phyloP scores from a whole-genome alignment of 1,284 basidiomycete species.

The Athelia sp. region DNA sequence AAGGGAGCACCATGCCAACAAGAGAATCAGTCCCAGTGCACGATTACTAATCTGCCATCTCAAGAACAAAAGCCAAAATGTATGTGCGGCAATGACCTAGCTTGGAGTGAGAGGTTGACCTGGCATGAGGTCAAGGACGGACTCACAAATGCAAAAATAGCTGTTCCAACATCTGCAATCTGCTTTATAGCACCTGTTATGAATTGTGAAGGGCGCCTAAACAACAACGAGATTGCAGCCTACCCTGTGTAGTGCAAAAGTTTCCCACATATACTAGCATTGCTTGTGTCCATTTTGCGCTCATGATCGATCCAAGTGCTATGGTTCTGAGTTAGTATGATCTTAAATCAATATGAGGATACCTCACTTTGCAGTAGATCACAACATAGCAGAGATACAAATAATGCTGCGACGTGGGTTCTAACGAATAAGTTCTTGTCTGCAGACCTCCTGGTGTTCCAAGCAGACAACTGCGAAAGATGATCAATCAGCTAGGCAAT shows the following conservation, averaged over 20 bases:
- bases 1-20: slow-evolving; percentile 40
- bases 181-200: slow-evolving; percentile 43
- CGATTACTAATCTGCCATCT: slow-evolving; percentile 30
- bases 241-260: slow-evolving; percentile 46
- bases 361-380: slow-evolving; percentile 34
- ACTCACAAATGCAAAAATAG: slow-evolving; percentile 43
- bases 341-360: slow-evolving; percentile 1
- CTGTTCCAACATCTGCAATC: slow-evolving; percentile 44
- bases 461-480: slow-evolving; percentile 28
- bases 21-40: slow-evolving; percentile 31
- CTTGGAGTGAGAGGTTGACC: not conserved
- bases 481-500: not conserved
- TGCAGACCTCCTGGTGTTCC: slow-evolving; percentile 29
- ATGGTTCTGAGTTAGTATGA: slow-evolving; percentile 6
- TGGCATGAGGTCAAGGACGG: not conserved
- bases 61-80: slow-evolving; percentile 46
- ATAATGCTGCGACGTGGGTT: slow-evolving; percentile 48
- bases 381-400: slow-evolving; percentile 37
- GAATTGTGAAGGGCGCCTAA: too few species aligned
- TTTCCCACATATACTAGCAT: slow-evolving; percentile 31
- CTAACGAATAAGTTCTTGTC: slow-evolving; percentile 39
- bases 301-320: slow-evolving; percentile 50
- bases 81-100: slow-evolving; percentile 46
- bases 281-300: slow-evolving; percentile 35
- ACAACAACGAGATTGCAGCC: slow-evolving; percentile 1